Evolutionary conservation across 2,329 filamentous ascomycete species (phyloP).

Genomic region (Parastagonospora nodorum): DNA sequence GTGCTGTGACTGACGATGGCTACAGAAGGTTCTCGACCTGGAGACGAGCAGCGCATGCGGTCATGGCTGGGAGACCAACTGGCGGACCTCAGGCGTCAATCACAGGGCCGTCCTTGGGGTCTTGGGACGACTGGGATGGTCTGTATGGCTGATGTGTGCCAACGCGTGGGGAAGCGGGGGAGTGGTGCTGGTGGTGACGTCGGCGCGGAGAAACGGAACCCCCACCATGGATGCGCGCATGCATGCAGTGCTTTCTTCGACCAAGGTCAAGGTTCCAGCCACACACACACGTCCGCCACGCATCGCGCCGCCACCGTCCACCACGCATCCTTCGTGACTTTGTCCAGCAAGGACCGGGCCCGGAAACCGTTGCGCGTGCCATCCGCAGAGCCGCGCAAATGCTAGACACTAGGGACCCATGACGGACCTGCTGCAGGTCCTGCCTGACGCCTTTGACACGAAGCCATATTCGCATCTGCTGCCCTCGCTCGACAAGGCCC

Average conservation of each 20-base stretch:
- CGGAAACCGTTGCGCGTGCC: constrained; percentile 22
- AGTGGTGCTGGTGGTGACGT: constrained; percentile 20
- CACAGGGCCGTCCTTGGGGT: constrained; percentile 10
- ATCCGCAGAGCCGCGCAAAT: constrained; percentile 43
- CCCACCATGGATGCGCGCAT: constrained; percentile 3
- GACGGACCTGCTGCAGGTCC: constrained; percentile 83
- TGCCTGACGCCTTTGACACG: constrained; percentile 74
- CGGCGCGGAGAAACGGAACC: constrained; percentile 26
- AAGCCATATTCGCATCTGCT: constrained; percentile 75
- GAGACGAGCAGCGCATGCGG: constrained; percentile 15
- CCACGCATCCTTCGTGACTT: background rate
- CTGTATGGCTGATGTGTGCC: constrained; percentile 17
- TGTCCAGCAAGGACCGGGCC: background rate
- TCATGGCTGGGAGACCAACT: constrained; percentile 18
- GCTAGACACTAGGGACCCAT: constrained; percentile 54
- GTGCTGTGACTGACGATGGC: background rate
- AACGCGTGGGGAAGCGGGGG: constrained; percentile 26
- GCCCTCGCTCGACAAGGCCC: constrained; percentile 76
- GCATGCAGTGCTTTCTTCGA: background rate
- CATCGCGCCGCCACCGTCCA: constrained; percentile 3
- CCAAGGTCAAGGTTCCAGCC: background rate
- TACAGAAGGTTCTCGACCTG: background rate
- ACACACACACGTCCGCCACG: constrained; percentile 3
- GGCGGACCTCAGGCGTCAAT: constrained; percentile 7
- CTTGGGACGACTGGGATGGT: constrained; percentile 6